Evolutionary conservation across 2,329 filamentous ascomycete genomes (phyloP), one percentile per base, ranked within the genome.

Genomic region (Plectosphaerella cucumerina): DNA sequence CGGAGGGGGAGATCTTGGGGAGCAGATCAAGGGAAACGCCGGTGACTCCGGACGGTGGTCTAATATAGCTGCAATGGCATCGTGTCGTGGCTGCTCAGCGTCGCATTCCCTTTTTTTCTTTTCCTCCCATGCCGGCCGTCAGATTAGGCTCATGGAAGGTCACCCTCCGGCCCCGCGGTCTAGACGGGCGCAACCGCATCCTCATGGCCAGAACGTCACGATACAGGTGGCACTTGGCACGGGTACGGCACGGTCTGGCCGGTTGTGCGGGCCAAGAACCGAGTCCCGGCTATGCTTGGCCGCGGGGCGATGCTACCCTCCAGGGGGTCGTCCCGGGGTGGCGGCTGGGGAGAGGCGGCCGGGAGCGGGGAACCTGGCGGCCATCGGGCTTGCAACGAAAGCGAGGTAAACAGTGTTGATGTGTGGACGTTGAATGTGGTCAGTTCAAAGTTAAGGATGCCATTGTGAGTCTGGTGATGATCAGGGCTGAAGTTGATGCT

Each of bases 211-310:
- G 26, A 44, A 23, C 8, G 12, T n/a, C 42, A 22, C 18, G 12
- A 23, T 14, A 21, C 42, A 12, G 10, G n/a, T 14, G 41, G 18
- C 10, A 20, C 9, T 23, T 34, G 45, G 45, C 31, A 35, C n/a
- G 20, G 31, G 26, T 31, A 10, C 26, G 26, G 26, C 26, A 31
- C 26, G 12, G 4, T 31, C 26, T 47, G 34, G 31, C 33, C 33
- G 45, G 45, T 47, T 47, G 34, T 3, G 33, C 45, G 45, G 45
- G 45, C 45, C 45, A 47, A 37, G 45, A 47, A 39, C 45, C 45
- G 45, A 33, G 35, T 47, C 12, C 22, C 45, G 45, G 45, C 45
- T 47, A 47, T 47, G 45, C 34, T 47, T 39, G 33, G 20, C 15
- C 20, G 14, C 45, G 45, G 45, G 34, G 21, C 18, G 35, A 47